These are phyloP conservation scores for Rachicladosporium sp. DNA, from an alignment of 2,329 filamentous ascomycete genomes.

Conservation along the genomic window DNA sequence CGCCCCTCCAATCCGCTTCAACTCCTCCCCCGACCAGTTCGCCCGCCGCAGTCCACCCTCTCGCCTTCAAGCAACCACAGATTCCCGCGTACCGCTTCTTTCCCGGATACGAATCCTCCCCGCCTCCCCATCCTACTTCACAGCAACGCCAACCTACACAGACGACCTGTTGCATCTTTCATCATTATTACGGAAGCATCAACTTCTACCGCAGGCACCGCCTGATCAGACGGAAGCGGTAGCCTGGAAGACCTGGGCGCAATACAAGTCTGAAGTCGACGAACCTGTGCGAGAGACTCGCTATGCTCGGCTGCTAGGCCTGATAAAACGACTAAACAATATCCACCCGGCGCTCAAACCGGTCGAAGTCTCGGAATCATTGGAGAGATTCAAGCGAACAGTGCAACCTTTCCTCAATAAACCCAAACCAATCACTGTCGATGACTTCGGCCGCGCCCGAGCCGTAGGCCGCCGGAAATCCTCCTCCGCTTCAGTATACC, in stretches of 20 bases:
- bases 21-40: constrained; percentile 15
- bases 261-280: constrained; percentile 60
- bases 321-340: constrained; percentile 69
- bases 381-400: constrained; percentile 61
- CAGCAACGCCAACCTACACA: constrained; percentile 70
- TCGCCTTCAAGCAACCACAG: too few species aligned
- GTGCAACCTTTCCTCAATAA: constrained; percentile 58
- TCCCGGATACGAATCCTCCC: constrained; percentile 58
- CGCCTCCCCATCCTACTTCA: constrained; percentile 87
- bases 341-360: constrained; percentile 74
- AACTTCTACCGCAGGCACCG: constrained; percentile 57
- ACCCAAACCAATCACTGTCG: constrained; percentile 52
- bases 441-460: constrained; percentile 64
- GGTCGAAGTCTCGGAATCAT: constrained; percentile 49
- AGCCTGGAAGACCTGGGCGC: constrained; percentile 66
- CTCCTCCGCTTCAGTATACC: constrained; percentile 68
- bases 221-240: constrained; percentile 56
- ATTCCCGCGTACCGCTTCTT: constrained; percentile 13
- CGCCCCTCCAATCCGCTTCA: constrained; percentile 19
- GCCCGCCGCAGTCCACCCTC: constrained; percentile 1
- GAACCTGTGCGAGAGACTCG: constrained; percentile 65
- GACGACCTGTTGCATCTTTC: constrained; percentile 69
- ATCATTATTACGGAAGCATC: constrained; percentile 58
- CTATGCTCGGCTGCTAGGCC: constrained; percentile 62
- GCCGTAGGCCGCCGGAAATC: constrained; percentile 81